Conservation (phyloP, 1,139 yeast genomes). For the Geotrichum cucujoidarum region DNA sequence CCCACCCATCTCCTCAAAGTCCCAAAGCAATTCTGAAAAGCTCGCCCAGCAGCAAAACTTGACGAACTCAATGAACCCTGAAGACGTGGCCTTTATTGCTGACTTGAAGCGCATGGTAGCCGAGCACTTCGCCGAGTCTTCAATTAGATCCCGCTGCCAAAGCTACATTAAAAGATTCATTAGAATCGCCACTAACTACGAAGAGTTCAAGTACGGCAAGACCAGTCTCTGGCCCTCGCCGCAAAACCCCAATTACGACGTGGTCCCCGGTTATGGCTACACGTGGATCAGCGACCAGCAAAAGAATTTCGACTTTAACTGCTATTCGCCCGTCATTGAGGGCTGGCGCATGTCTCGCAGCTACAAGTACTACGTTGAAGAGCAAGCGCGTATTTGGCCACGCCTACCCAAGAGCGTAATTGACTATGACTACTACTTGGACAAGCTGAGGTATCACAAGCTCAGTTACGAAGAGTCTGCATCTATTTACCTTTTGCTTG, state of each 20-base stretch:
- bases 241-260: conserved; percentile 25
- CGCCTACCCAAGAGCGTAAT: conserved; percentile 30
- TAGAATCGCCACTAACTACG: conserved; percentile 35
- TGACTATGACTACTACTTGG: conserved; percentile 35
- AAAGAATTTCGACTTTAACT: conserved; percentile 27
- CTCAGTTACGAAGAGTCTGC: conserved; percentile 34
- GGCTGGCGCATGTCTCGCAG: conserved; percentile 36
- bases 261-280: conserved; percentile 35
- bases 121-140: conserved; percentile 35
- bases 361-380: conserved; percentile 29
- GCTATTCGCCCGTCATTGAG: conserved; percentile 33
- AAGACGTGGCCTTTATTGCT: conserved; percentile 33
- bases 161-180: conserved; percentile 34
- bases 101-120: conserved; percentile 34
- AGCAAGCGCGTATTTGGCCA: conserved; percentile 26
- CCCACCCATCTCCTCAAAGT: conserved; percentile 16
- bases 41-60: conserved; percentile 14
- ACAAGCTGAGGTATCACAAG: conserved; percentile 30
- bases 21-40: not conserved
- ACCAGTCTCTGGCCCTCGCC: conserved; percentile 32
- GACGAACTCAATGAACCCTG: conserved; percentile 22
- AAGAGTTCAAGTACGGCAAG: conserved; percentile 32
- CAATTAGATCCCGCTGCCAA: conserved; percentile 34
- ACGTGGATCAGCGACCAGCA: conserved; percentile 34
- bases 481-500: conserved; percentile 27